These are phyloP conservation scores for Trypanosomatidae sp. DNA, from an alignment of 208 protist species.

Conservation along the genomic window DNA sequence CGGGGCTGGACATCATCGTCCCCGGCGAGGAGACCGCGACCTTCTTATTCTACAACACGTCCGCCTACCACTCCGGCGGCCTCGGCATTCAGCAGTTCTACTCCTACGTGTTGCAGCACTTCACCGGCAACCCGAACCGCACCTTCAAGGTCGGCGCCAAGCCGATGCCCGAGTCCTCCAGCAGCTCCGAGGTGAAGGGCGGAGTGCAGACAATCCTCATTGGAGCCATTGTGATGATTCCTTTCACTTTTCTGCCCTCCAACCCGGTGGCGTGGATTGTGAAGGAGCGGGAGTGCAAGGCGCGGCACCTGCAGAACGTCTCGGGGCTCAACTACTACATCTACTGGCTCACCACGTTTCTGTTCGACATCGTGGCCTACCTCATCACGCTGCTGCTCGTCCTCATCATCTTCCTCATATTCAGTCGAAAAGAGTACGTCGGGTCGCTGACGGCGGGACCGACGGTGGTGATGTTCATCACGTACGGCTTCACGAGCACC, in stretches of 20 bases:
- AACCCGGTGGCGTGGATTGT: constrained; percentile 74
- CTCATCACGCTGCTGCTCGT: constrained; percentile 63
- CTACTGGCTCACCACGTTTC: constrained; percentile 85
- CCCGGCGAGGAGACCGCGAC: constrained; percentile 14
- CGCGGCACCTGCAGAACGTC: constrained; percentile 71
- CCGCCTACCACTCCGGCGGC: constrained; percentile 40
- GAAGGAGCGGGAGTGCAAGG: constrained; percentile 75
- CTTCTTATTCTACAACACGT: constrained; percentile 66
- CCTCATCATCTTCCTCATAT: constrained; percentile 68
- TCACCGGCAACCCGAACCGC: constrained; percentile 9
- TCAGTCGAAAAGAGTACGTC: constrained; percentile 63
- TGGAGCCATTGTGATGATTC: constrained; percentile 63
- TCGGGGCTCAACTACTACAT: constrained; percentile 56
- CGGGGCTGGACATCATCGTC: constrained; percentile 38
- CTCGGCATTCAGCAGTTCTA: constrained; percentile 43
- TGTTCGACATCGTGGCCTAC: constrained; percentile 75
- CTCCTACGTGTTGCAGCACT: constrained; percentile 37
- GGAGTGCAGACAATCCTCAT: constrained; percentile 52
- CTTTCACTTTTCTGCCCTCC: constrained; percentile 70
- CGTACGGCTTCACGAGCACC: constrained; percentile 62
- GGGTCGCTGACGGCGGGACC: constrained; percentile 30
- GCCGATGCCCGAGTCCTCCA: constrained; percentile 36
- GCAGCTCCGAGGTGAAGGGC: constrained; percentile 21
- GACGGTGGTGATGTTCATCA: constrained; percentile 48
- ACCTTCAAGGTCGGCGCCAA: constrained; percentile 13